These are phyloP conservation scores for Polyplosphaeria fusca DNA, from an alignment of 495 filamentous ascomycete species.

Conservation along the genomic window DNA sequence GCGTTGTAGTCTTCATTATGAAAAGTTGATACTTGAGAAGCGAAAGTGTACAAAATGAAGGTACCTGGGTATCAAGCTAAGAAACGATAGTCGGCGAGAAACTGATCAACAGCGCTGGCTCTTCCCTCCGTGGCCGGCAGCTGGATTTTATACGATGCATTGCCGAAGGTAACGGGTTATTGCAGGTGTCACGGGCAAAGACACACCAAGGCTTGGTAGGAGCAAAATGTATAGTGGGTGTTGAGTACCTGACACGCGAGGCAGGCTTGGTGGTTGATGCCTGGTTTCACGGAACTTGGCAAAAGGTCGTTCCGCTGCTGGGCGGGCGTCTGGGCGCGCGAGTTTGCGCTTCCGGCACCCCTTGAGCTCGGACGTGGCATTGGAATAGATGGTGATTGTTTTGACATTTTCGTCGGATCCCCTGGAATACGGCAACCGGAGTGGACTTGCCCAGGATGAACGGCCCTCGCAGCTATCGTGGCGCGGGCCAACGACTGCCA, in stretches of 20 bases:
- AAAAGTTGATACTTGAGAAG: neutral
- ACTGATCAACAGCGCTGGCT: slow-evolving; percentile 19
- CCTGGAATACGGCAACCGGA: too few relatives aligned
- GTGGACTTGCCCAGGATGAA: too few relatives aligned
- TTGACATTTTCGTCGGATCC: too few relatives aligned
- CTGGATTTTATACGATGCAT: neutral
- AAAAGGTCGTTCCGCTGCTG: too few relatives aligned
- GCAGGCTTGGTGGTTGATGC: neutral
- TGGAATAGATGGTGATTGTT: too few relatives aligned
- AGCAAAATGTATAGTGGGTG: neutral
- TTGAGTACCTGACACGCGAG: neutral
- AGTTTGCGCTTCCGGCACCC: too few relatives aligned
- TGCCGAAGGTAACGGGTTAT: neutral
- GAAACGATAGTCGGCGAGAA: neutral
- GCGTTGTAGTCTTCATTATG: slow-evolving; percentile 18
- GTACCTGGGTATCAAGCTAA: neutral
- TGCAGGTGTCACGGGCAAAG: neutral
- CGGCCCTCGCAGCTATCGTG: too few relatives aligned
- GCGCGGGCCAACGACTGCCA: too few relatives aligned
- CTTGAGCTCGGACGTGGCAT: too few relatives aligned
- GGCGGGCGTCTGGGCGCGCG: too few relatives aligned
- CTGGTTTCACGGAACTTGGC: neutral
- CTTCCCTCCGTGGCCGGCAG: neutral
- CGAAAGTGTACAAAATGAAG: neutral
- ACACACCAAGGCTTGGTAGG: neutral